Base-by-base conservation (phyloP, 2,329 filamentous ascomycete species). In the Arthroderma sp. region DNA sequence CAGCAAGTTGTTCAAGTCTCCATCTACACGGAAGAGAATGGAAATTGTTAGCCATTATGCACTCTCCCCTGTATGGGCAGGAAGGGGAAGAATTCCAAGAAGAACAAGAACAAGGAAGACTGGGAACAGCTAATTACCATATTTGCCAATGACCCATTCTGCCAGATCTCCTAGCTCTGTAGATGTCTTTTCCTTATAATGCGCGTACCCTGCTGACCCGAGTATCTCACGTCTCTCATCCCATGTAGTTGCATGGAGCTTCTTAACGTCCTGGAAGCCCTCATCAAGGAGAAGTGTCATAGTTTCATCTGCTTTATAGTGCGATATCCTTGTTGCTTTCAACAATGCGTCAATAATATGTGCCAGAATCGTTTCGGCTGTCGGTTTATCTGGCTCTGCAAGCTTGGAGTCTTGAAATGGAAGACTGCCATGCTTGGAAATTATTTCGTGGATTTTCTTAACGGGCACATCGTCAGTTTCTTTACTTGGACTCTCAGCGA, bases 311-410 rank as follows among this genome's bases (percentile, higher is more conserved):
- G 43, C 43, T 34, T 40, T 44, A 7, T 4, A 29, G 31, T 44
- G 43, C 9, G 43, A 44, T n/a, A 44, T 40, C 15, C 37, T 36
- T 6, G 43, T 38, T 28, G 36, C 43, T 34, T 44, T 44, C 15
- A 44, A 38, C 43, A 44, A n/a, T 7, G 43, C 43, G 34, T 44
- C 43, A 3, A 44, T 15, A 9, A 44, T 36, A n/a, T 39, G 37
- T 28, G 43, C 43, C 29, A 44, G 5, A 6, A 44, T 29, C 6
- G 37, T 44, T 28, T 10, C 29, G 6, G 43, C 29, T 3, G 11
- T 40, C 2, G 43, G 31, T 15, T 9, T n/a, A 5, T 36, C 30
- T 4, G 36, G 43, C 34, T 36, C 33, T 7, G 15, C 9, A 4
- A 39, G 5, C 8, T 32, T 32, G 27, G 40, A 11, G n/a, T 34